Evolutionary conservation across 768 basidiomycete genomes (phyloP).

Genomic region (Termitomyces heimii): DNA sequence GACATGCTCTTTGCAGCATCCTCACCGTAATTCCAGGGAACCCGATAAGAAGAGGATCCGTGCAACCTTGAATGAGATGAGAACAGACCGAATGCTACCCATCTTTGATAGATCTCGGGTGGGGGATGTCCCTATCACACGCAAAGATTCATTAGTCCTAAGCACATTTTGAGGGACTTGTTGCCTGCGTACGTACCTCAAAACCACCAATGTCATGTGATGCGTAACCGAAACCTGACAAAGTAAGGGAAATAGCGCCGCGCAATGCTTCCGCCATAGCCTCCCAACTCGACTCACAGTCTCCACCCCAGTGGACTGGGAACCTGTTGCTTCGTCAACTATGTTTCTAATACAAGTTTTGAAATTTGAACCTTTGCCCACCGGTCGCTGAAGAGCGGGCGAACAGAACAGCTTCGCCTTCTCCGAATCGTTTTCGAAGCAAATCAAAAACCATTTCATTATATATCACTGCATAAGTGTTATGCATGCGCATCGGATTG

Average conservation of each 20-base stretch:
- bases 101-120: conserved; percentile 66
- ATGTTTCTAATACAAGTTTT: background rate
- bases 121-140: conserved; percentile 53
- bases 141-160: background rate
- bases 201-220: conserved; percentile 79
- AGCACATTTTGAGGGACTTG: background rate
- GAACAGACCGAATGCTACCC: conserved; percentile 74
- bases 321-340: conserved; percentile 19
- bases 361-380: conserved; percentile 46
- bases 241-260: conserved; percentile 57
- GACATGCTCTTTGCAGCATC: conserved; percentile 62
- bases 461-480: conserved; percentile 63
- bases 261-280: conserved; percentile 74
- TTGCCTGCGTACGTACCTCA: conserved; percentile 34
- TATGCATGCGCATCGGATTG: conserved; percentile 67
- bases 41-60: conserved; percentile 67
- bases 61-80: conserved; percentile 73
- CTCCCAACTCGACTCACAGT: conserved; percentile 72
- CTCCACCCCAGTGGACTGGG: conserved; percentile 62
- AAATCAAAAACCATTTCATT: conserved; percentile 66
- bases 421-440: conserved; percentile 52
- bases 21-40: conserved; percentile 74
- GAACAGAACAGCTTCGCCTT: conserved; percentile 63
- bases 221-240: conserved; percentile 67
- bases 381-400: conserved; percentile 65